These are phyloP conservation scores for Claviceps purpurea DNA, from an alignment of 2,329 filamentous ascomycete species.

Conservation along the genomic window DNA sequence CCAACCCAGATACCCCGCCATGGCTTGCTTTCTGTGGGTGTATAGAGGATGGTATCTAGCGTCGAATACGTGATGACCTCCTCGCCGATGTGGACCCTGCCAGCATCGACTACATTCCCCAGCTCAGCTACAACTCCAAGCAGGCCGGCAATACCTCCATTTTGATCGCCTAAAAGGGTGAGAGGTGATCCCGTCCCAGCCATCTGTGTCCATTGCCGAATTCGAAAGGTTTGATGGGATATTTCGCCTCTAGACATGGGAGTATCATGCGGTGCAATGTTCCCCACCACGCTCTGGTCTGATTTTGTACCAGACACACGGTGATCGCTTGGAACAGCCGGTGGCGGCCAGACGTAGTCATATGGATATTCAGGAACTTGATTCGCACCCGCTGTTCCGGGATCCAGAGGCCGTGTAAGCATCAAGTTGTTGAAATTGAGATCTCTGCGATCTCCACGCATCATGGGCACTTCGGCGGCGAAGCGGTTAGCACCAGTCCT, in stretches of 20 bases:
- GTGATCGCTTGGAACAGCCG: slow-evolving; percentile 48
- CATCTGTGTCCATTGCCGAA: slow-evolving; percentile 67
- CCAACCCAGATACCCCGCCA: slow-evolving; percentile 88
- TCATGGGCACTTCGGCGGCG: slow-evolving; percentile 39
- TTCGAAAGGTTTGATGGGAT: slow-evolving; percentile 57
- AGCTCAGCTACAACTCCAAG: slow-evolving; percentile 8
- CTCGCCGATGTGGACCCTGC: slow-evolving; percentile 38
- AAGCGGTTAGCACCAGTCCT: slow-evolving; percentile 25
- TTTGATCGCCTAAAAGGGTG: slow-evolving; percentile 16
- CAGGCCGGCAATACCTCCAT: slow-evolving; percentile 11
- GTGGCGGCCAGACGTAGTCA: slow-evolving; percentile 61
- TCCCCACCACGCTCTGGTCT: slow-evolving; percentile 11
- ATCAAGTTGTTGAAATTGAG: slow-evolving; percentile 54
- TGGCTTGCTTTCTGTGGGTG: slow-evolving; percentile 64
- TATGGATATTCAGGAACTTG: slow-evolving; percentile 26
- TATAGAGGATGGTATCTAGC: slow-evolving; percentile 62
- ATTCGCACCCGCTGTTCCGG: slow-evolving; percentile 21
- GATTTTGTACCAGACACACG: slow-evolving; percentile 29
- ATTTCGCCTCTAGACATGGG: slow-evolving; percentile 44
- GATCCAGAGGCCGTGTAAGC: slow-evolving; percentile 40
- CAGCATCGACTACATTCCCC: slow-evolving; percentile 5
- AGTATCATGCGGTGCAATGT: slow-evolving; percentile 16
- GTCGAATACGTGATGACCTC: slow-evolving; percentile 54
- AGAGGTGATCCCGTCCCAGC: slow-evolving; percentile 18
- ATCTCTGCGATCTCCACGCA: slow-evolving; percentile 29